These are phyloP conservation scores for Ceratocystis destructans DNA, from an alignment of 2,329 filamentous ascomycete genomes.

Conservation along the genomic window DNA sequence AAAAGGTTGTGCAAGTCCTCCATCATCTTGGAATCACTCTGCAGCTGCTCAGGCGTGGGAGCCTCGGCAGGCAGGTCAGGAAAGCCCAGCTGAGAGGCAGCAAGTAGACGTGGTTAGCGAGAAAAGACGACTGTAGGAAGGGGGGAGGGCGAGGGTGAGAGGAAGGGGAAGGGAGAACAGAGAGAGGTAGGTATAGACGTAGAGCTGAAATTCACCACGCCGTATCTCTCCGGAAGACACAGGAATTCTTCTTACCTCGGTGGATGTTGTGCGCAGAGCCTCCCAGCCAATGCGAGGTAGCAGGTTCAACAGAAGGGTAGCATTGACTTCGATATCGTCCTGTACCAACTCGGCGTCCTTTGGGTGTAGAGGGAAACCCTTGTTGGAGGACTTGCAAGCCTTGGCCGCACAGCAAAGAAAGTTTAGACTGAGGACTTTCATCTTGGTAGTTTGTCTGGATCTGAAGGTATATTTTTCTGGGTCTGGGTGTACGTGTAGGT, in stretches of 20 bases:
- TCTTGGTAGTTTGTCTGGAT: slow-evolving; percentile 28
- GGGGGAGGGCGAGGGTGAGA: background rate
- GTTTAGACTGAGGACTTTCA: slow-evolving; percentile 94
- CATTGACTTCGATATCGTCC: slow-evolving; percentile 67
- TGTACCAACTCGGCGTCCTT: slow-evolving; percentile 82
- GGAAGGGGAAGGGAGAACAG: slow-evolving; percentile 6
- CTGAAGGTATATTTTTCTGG: background rate
- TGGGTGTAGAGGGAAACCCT: slow-evolving; percentile 82
- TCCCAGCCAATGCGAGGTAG: slow-evolving; percentile 81
- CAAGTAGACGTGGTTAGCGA: background rate
- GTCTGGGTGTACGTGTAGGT: slow-evolving; percentile 1
- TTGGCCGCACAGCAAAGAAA: slow-evolving; percentile 95
- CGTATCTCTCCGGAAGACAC: too few relatives aligned
- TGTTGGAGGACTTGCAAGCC: slow-evolving; percentile 68
- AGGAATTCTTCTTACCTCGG: slow-evolving; percentile 46
- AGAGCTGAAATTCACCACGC: too few relatives aligned
- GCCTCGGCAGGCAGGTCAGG: slow-evolving; percentile 53
- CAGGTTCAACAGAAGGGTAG: slow-evolving; percentile 68
- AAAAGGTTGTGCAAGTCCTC: slow-evolving; percentile 69
- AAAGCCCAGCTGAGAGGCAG: slow-evolving; percentile 55
- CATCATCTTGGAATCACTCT: slow-evolving; percentile 54
- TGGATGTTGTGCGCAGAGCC: slow-evolving; percentile 58
- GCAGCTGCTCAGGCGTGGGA: slow-evolving; percentile 48
- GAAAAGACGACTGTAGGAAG: background rate
- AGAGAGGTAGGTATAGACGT: too few relatives aligned